Evolutionary conservation across 2,329 filamentous ascomycete genomes (phyloP).

Genomic region (Trichoderma sp.): DNA sequence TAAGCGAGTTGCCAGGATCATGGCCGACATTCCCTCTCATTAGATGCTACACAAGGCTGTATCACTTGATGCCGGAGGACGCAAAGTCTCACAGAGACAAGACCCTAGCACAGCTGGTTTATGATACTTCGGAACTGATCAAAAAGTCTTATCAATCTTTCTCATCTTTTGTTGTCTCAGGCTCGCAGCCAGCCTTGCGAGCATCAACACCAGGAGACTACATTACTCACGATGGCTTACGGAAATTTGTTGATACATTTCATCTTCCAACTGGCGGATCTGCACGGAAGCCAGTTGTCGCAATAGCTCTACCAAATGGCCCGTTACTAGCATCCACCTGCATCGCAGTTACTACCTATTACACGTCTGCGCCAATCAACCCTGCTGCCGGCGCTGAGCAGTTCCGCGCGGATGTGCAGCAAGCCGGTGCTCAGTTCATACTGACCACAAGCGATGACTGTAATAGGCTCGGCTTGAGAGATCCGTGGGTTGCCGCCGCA

Average conservation of each 20-base stretch:
- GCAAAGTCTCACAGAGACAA: constrained; percentile 29
- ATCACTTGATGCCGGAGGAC: constrained; percentile 37
- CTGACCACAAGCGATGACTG: constrained; percentile 43
- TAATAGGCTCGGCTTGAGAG: constrained; percentile 37
- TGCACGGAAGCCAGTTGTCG: constrained; percentile 42
- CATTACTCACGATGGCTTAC: constrained; percentile 34
- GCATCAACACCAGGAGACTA: constrained; percentile 25
- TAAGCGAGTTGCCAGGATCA: constrained; percentile 27
- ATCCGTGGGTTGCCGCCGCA: constrained; percentile 29
- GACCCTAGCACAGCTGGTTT: constrained; percentile 21
- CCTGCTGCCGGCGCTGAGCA: constrained; percentile 47
- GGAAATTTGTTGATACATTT: constrained; percentile 34
- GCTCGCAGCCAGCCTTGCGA: constrained; percentile 30
- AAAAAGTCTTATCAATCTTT: constrained; percentile 38
- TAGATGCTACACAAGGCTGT: constrained; percentile 35
- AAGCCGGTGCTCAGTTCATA: constrained; percentile 45
- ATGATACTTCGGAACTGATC: constrained; percentile 25
- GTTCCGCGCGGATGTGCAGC: constrained; percentile 48
- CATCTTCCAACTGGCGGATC: constrained; percentile 26
- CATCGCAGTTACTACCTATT: constrained; percentile 48
- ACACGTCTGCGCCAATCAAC: constrained; percentile 51
- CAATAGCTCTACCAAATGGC: constrained; percentile 52
- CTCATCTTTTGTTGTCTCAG: constrained; percentile 34
- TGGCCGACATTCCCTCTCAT: constrained; percentile 32
- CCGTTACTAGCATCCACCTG: constrained; percentile 50